These are phyloP conservation scores for Rosa multiflora DNA, from an alignment of 306 rosid genomes.

Conservation along the genomic window DNA sequence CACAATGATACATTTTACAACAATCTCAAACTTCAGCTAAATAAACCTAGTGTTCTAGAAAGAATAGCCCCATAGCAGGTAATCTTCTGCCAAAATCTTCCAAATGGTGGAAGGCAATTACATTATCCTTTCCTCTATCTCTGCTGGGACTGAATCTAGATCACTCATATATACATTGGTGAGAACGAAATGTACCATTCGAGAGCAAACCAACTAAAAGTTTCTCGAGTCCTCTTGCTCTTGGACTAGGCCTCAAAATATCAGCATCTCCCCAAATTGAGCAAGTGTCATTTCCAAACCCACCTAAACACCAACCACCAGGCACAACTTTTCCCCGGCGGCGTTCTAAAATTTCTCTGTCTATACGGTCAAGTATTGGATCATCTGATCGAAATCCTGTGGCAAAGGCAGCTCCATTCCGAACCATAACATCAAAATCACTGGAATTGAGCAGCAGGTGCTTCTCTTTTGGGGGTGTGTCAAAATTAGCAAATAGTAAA, in stretches of 20 bases:
- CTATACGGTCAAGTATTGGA: slow-evolving; percentile 78
- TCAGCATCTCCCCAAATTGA: slow-evolving; percentile 91
- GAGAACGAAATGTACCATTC: slow-evolving; percentile 54
- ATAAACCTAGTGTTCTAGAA: slow-evolving; percentile 7
- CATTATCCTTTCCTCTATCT: neutral
- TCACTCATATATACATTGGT: slow-evolving; percentile 59
- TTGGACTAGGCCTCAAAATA: slow-evolving; percentile 77
- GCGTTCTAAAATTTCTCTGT: slow-evolving; percentile 59
- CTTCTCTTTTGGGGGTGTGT: slow-evolving; percentile 36
- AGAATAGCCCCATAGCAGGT: slow-evolving; percentile 2
- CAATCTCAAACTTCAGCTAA: slow-evolving; percentile 11
- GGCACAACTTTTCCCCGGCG: slow-evolving; percentile 52
- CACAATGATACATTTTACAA: slow-evolving; percentile 14
- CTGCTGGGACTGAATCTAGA: slow-evolving; percentile 7
- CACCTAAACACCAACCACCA: slow-evolving; percentile 98
- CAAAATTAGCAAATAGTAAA: slow-evolving; percentile 43
- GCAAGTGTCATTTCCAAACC: slow-evolving; percentile 67
- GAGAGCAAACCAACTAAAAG: slow-evolving; percentile 59
- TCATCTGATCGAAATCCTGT: slow-evolving; percentile 50
- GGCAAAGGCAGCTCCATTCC: slow-evolving; percentile 81
- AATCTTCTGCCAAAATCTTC: slow-evolving; percentile 10
- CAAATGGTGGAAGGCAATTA: slow-evolving; percentile 1
- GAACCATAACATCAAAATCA: slow-evolving; percentile 60
- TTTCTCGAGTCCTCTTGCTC: slow-evolving; percentile 77
- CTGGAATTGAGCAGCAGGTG: slow-evolving; percentile 43